Evolutionary conservation across 2,329 filamentous ascomycete species (phyloP), one percentile per base, ranked within the genome.

Genomic region (Trichoderma polysporum): DNA sequence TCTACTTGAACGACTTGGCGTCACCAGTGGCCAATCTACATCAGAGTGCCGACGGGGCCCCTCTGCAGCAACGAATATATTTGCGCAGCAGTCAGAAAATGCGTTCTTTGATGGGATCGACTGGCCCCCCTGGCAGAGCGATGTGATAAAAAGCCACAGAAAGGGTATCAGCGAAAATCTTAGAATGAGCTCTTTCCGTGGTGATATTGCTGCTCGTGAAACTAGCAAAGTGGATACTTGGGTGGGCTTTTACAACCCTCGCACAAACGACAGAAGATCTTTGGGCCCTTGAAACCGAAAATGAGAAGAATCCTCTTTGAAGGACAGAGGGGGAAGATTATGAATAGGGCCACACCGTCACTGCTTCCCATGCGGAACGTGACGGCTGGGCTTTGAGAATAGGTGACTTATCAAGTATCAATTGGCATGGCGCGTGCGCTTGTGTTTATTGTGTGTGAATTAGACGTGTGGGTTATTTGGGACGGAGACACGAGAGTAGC

Each of bases 1-100:
- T n/a, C 47, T 72, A 45, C 54, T 73, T 19, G 65, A 73, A 65
- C 45, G 68, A 7, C 66, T 69, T 33, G 67, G 70, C 57, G 47
- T 69, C 29, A 33, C 56, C 35, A 19, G n/a, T 19, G 41, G 25
- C 17, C 19, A 4, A 10, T 49, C 52, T 12, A 53, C 27, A n/a
- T 41, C 53, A 15, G 45, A 64, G 19, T 22, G 6, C 27, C 60
- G n/a, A 19, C 31, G 37, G 47, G 15, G 25, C 25, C 39, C 25
- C n/a, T 45, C 17, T 27, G n/a, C 9, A 12, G 33, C 57, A 12
- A 22, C 60, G 19, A 37, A 15, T 27, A 31, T 22, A 10, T 41
- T 22, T 39, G 45, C 39, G 15, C 41, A 37, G 17, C 22, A n/a
- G 12, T 25, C 13, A 17, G 6, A 13, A 35, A 35, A n/a, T 63